These are phyloP conservation scores for Acanthamoeba sp. DNA, from an alignment of 208 protist species.

Conservation along the genomic window DNA sequence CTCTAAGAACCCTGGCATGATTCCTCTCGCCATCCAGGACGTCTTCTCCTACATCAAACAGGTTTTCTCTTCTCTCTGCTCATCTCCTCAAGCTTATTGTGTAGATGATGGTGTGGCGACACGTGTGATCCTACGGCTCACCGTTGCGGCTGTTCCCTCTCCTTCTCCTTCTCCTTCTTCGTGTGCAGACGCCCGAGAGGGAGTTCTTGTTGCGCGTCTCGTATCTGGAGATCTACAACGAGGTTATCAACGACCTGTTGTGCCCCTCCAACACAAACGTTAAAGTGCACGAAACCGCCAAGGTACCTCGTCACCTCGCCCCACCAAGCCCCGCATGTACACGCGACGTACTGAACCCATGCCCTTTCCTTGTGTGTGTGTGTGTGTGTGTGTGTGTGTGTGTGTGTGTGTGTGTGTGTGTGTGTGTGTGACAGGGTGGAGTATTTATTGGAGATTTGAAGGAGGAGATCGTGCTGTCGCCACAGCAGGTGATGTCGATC, in stretches of 20 bases:
- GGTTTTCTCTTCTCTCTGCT: background rate
- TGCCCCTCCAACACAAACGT: conserved; percentile 82
- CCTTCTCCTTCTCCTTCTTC: background rate
- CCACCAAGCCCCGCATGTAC: background rate
- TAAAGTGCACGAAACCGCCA: conserved; percentile 82
- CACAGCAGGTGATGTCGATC: conserved; percentile 71
- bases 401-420: no score
- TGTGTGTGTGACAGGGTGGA: conserved; percentile 27
- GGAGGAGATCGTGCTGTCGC: conserved; percentile 78
- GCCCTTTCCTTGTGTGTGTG: no score
- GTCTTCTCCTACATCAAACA: conserved; percentile 82
- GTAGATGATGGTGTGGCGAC: no score
- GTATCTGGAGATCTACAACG: conserved; percentile 92
- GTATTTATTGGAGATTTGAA: conserved; percentile 77
- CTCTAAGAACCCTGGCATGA: conserved; percentile 80
- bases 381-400: no score
- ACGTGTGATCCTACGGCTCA: no score
- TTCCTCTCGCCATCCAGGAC: conserved; percentile 83
- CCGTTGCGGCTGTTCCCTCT: no score
- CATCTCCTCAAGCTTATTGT: no score
- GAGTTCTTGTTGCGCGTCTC: conserved; percentile 90
- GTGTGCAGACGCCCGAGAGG: conserved; percentile 77
- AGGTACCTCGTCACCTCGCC: background rate
- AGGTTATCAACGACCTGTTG: conserved; percentile 88
- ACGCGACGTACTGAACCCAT: background rate